A percentile compares a stretch with the other conserved stretches of the same genome.
These are phyloP conservation scores for Scheffersomyces stipitis DNA, from an alignment of 805 yeast genomes.

Conservation along the genomic window DNA sequence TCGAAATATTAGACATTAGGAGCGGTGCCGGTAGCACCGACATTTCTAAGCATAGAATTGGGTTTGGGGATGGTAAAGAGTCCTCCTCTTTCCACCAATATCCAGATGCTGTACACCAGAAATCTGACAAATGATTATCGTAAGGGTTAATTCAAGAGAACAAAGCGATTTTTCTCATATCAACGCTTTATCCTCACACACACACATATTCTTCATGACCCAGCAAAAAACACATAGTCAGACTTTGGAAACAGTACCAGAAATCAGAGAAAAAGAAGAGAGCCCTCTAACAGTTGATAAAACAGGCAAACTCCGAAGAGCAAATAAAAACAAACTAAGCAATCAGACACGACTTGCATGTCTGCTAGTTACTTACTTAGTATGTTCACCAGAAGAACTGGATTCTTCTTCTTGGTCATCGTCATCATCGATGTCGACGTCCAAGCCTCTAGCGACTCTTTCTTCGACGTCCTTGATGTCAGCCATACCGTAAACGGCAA, in stretches of 20 bases:
- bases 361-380: neutral
- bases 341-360: too few relatives aligned
- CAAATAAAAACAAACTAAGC: too few relatives aligned
- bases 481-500: conserved; percentile 81
- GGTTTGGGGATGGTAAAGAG: neutral
- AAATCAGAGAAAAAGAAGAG: conserved; percentile 3
- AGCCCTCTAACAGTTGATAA: conserved; percentile 3
- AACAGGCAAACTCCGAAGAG: too few relatives aligned
- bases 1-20: too few relatives aligned
- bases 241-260: neutral
- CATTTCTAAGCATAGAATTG: too few relatives aligned
- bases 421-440: conserved; percentile 42
- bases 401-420: conserved; percentile 18
- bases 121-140: conserved; percentile 8
- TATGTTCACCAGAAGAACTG: neutral
- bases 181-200: conserved; percentile 11
- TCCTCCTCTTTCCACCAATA: neutral
- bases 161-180: too few relatives aligned
- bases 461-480: conserved; percentile 72
- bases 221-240: neutral
- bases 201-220: conserved; percentile 16
- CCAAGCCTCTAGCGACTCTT: conserved; percentile 57
- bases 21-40: too few relatives aligned
- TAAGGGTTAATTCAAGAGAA: too few relatives aligned
- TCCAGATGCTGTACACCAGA: neutral